Conservation (phyloP, 805 yeast genomes). For the Kurtzmaniella fragi region DNA sequence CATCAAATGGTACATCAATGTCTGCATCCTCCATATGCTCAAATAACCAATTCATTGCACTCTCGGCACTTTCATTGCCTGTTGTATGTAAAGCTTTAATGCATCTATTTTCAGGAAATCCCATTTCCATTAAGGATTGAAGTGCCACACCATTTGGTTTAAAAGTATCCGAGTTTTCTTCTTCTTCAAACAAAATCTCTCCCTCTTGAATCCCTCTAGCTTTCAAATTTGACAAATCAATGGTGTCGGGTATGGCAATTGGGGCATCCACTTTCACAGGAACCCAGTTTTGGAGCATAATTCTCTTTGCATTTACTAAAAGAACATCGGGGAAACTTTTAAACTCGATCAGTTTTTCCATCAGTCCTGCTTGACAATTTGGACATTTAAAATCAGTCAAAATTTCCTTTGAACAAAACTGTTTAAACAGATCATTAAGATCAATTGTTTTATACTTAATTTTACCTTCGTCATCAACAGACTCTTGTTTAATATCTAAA, state of each 20-base stretch:
- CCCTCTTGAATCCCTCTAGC: conserved; percentile 17
- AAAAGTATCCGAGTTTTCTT: conserved; percentile 25
- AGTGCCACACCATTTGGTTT: conserved; percentile 53
- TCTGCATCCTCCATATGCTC: conserved; percentile 82
- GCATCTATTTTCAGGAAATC: conserved; percentile 70
- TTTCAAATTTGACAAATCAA: conserved; percentile 35
- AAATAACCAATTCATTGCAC: conserved; percentile 87
- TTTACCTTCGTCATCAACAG: conserved; percentile 38
- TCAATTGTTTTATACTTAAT: conserved; percentile 47
- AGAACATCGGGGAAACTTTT: conserved; percentile 66
- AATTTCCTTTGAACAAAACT: conserved; percentile 43
- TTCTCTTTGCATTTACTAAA: conserved; percentile 71
- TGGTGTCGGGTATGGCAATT: conserved; percentile 41
- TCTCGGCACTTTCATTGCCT: conserved; percentile 60
- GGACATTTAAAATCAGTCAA: conserved; percentile 63
- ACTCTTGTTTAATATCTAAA: conserved; percentile 38
- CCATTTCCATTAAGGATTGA: conserved; percentile 66
- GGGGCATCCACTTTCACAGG: conserved; percentile 81
- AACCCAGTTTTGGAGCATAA: conserved; percentile 82
- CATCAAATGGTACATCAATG: conserved; percentile 59
- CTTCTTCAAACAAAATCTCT: conserved; percentile 14
- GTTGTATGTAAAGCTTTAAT: conserved; percentile 67
- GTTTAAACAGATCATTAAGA: conserved; percentile 44
- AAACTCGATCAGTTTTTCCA: conserved; percentile 45
- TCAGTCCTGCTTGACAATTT: conserved; percentile 35